A percentile compares a stretch with the other conserved stretches of the same genome.
phyloP scores from a whole-genome alignment of 2,329 filamentous ascomycete species.

The Hypoxylon sp. region DNA sequence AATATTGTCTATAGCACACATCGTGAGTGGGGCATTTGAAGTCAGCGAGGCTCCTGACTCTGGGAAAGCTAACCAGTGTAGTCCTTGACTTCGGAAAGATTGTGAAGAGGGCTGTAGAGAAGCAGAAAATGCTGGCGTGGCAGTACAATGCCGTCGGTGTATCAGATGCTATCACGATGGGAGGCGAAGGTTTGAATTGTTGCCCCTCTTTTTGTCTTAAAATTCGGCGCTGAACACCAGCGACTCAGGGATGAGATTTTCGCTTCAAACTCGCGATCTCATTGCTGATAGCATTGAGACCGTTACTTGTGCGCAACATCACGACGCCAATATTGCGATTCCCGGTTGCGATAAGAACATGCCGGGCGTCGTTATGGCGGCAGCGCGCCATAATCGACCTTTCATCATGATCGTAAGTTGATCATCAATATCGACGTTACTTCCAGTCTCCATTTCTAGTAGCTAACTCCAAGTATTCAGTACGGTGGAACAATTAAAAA shows the following conservation, averaged over 20 bases:
- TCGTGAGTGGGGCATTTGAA: constrained; percentile 45
- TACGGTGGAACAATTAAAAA: constrained; percentile 93
- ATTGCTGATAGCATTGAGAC: constrained; percentile 96
- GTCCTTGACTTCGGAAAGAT: constrained; percentile 90
- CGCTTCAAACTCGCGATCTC: constrained; percentile 88
- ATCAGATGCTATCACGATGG: constrained; percentile 95
- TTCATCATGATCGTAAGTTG: constrained; percentile 82
- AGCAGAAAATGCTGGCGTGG: constrained; percentile 92
- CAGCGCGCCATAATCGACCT: constrained; percentile 90
- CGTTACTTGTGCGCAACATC: constrained; percentile 90
- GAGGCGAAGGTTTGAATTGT: constrained; percentile 78
- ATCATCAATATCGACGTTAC: not conserved
- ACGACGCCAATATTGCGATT: constrained; percentile 94
- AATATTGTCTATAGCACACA: constrained; percentile 50
- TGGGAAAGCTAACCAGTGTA: constrained; percentile 54
- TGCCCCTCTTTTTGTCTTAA: not conserved
- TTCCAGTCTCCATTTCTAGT: not conserved
- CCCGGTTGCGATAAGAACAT: constrained; percentile 98
- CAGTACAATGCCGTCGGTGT: constrained; percentile 93
- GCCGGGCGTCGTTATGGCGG: constrained; percentile 92
- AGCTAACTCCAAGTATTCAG: constrained; percentile 33
- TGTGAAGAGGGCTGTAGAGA: constrained; percentile 84
- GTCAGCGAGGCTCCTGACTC: not conserved
- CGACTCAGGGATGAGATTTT: constrained; percentile 87
- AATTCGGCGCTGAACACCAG: constrained; percentile 13